Conservation (phyloP, 2,329 filamentous ascomycete genomes). For the Chalaropsis ovoidea region DNA sequence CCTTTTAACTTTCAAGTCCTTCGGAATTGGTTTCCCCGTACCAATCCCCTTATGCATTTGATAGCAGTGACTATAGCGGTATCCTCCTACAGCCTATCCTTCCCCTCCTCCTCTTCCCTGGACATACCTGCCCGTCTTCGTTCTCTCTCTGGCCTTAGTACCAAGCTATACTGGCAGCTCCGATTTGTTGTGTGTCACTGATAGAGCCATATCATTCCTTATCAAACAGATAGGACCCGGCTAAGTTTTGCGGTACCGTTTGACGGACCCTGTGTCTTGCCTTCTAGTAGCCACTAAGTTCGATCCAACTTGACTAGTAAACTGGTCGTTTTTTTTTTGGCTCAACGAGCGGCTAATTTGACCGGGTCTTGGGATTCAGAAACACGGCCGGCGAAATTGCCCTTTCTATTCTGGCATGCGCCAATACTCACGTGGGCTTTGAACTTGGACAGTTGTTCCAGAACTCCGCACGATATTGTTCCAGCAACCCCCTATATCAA, state of each 20-base stretch:
- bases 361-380: background rate
- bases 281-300: background rate
- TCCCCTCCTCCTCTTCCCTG: background rate
- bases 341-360: constrained; percentile 4
- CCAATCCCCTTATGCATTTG: background rate
- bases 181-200: background rate
- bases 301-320: background rate
- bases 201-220: background rate
- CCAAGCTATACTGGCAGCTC: background rate
- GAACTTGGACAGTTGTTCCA: too few species aligned
- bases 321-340: background rate
- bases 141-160: background rate
- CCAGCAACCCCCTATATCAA: background rate
- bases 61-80: background rate
- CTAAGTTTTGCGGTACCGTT: constrained; percentile 9
- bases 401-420: background rate
- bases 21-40: background rate
- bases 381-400: background rate
- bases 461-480: too few species aligned
- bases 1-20: background rate
- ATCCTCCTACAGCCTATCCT: background rate
- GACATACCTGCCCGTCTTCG: background rate
- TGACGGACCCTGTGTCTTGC: background rate
- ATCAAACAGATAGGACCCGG: constrained; percentile 9
- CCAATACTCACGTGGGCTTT: background rate